Evolutionary conservation across 495 filamentous ascomycete genomes (phyloP).

Genomic region (Trichoderma virens): DNA sequence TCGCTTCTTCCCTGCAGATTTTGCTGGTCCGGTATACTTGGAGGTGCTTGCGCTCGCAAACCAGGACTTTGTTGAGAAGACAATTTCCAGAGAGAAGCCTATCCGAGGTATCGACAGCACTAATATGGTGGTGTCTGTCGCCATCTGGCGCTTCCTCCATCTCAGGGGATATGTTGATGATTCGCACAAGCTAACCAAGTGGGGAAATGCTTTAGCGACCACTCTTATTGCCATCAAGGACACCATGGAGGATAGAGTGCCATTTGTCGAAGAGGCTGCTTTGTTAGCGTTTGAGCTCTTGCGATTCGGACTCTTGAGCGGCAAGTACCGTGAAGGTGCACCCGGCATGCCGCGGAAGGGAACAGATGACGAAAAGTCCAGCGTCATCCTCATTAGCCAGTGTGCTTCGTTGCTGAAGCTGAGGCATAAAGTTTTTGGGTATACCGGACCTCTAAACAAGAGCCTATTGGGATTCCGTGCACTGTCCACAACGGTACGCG

Average conservation of each 20-base stretch:
- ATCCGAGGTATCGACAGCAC: conserved; percentile 45
- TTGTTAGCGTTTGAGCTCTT: conserved; percentile 76
- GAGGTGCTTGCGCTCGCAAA: conserved; percentile 54
- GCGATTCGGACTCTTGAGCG: conserved; percentile 67
- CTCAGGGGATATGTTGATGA: conserved; percentile 77
- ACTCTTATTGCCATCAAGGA: conserved; percentile 55
- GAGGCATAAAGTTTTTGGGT: conserved; percentile 76
- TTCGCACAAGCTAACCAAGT: conserved; percentile 70
- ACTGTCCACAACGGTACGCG: conserved; percentile 68
- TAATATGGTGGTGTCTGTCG: conserved; percentile 68
- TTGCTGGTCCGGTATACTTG: conserved; percentile 46
- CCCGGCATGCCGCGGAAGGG: conserved; percentile 45
- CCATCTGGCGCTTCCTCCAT: conserved; percentile 81
- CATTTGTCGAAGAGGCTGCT: conserved; percentile 34
- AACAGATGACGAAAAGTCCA: conserved; percentile 49
- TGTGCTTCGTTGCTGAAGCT: conserved; percentile 76
- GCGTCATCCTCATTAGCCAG: conserved; percentile 73
- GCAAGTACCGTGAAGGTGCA: conserved; percentile 45
- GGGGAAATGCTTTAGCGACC: conserved; percentile 71
- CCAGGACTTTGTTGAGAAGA: conserved; percentile 56
- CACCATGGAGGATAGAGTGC: conserved; percentile 50
- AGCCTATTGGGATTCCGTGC: conserved; percentile 83
- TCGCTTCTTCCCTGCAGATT: conserved; percentile 37
- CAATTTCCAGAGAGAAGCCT: conserved; percentile 43
- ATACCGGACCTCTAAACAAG: conserved; percentile 88